These are phyloP conservation scores for Brassica balearica DNA, from an alignment of 441 rosid species.

Conservation along the genomic window DNA sequence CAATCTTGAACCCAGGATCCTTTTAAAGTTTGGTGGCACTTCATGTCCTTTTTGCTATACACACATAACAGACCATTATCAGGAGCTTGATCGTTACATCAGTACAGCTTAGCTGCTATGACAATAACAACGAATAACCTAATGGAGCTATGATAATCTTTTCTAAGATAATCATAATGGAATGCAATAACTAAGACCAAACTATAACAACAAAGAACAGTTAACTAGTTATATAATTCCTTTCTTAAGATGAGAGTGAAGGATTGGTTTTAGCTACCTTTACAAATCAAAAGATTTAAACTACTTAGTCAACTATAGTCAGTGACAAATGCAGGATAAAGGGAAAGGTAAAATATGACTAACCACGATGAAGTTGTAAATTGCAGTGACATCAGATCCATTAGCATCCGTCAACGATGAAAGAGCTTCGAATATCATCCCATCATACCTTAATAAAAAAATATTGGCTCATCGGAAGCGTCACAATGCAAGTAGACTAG, in stretches of 20 bases:
- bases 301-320: slow-evolving; percentile 8
- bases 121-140: not conserved
- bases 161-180: slow-evolving; percentile 24
- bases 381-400: slow-evolving; percentile 7
- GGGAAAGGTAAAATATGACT: not conserved
- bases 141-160: slow-evolving; percentile 7
- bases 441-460: not conserved
- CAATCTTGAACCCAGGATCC: not conserved
- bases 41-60: slow-evolving; percentile 7
- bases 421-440: slow-evolving; percentile 4
- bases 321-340: not conserved
- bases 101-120: not conserved
- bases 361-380: not conserved
- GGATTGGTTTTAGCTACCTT: slow-evolving; percentile 8
- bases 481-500: not conserved
- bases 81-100: not conserved
- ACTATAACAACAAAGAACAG: slow-evolving; percentile 4
- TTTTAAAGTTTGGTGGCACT: not conserved
- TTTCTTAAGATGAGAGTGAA: slow-evolving; percentile 16
- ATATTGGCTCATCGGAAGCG: not conserved
- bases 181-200: slow-evolving; percentile 25
- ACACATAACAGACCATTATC: not conserved
- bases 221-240: not conserved
- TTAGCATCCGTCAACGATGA: not conserved
- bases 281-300: slow-evolving; percentile 2